Evolutionary conservation across 192 early-diverging fungal genomes (phyloP).

Genomic region (Coemansia sp.): DNA sequence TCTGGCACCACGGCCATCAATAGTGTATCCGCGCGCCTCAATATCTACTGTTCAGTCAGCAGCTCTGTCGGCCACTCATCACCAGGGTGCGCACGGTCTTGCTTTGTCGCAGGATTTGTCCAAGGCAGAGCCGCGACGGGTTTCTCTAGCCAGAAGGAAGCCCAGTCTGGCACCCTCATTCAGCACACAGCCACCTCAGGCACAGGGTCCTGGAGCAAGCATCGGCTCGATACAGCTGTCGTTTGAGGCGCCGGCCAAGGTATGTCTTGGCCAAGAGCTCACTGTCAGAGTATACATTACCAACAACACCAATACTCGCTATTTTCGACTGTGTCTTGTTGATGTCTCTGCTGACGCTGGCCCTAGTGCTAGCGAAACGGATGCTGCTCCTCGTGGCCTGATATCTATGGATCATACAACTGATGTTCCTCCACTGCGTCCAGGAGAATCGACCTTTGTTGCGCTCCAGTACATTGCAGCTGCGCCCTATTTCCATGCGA

Average conservation of each 20-base stretch:
- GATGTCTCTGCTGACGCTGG: slow-evolving; percentile 8
- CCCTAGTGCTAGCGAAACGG: background rate
- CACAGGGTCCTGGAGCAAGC: background rate
- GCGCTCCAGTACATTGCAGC: slow-evolving; percentile 41
- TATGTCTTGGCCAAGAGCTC: slow-evolving; percentile 26
- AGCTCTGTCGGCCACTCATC: background rate
- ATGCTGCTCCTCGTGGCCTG: background rate
- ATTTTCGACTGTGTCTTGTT: slow-evolving; percentile 27
- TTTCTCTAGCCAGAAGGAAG: slow-evolving; percentile 1
- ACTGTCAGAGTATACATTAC: slow-evolving; percentile 29
- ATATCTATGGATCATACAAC: slow-evolving; percentile 17
- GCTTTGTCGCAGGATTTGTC: background rate
- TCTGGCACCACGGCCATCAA: slow-evolving; percentile 6
- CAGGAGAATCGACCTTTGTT: slow-evolving; percentile 36
- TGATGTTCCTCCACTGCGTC: slow-evolving; percentile 30
- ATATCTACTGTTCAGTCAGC: slow-evolving; percentile 21
- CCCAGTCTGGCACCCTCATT: slow-evolving; percentile 5
- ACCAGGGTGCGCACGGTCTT: background rate
- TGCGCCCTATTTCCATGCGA: slow-evolving; percentile 44
- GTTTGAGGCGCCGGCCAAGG: slow-evolving; percentile 43
- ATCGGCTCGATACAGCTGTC: slow-evolving; percentile 19
- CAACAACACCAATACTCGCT: slow-evolving; percentile 36
- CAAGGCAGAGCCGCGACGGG: background rate
- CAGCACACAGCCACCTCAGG: slow-evolving; percentile 1
- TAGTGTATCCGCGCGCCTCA: slow-evolving; percentile 16